These are phyloP conservation scores for Gracilariopsis chorda DNA, from an alignment of 23 red algal species.

Conservation along the genomic window DNA sequence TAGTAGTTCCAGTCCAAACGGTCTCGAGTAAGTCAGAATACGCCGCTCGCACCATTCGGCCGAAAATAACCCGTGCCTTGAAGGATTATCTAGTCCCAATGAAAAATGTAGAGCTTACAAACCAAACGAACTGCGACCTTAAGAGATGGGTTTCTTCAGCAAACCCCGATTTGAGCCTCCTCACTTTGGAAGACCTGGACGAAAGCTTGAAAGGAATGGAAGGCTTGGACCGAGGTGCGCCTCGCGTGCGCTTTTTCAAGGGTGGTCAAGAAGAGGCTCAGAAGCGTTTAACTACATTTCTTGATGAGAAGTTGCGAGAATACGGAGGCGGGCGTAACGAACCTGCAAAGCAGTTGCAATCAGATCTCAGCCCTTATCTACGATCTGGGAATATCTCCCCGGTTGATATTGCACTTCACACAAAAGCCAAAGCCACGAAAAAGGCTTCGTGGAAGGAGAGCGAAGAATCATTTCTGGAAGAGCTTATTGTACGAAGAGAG, in stretches of 20 bases:
- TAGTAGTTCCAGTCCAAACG: constrained; percentile 82
- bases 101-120: constrained; percentile 22
- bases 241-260: constrained; percentile 55
- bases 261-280: constrained; percentile 76
- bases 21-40: constrained; percentile 73
- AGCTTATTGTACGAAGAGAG: constrained; percentile 96
- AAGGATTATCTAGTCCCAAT: constrained; percentile 38
- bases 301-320: constrained; percentile 8
- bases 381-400: constrained; percentile 88
- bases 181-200: neutral
- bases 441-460: constrained; percentile 36
- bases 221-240: constrained; percentile 64
- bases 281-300: constrained; percentile 54
- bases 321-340: constrained; percentile 82
- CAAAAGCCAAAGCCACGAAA: neutral
- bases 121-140: constrained; percentile 17
- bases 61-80: constrained; percentile 57
- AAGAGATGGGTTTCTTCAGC: neutral
- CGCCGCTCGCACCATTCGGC: constrained; percentile 91
- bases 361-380: constrained; percentile 85
- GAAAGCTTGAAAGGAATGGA: neutral
- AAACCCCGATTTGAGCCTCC: constrained; percentile 2
- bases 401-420: constrained; percentile 64
- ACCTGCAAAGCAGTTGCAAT: constrained; percentile 60
- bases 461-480: constrained; percentile 87